Evolutionary conservation across 768 basidiomycete genomes (phyloP).

Genomic region (Cystofilobasidium bisporidii): DNA sequence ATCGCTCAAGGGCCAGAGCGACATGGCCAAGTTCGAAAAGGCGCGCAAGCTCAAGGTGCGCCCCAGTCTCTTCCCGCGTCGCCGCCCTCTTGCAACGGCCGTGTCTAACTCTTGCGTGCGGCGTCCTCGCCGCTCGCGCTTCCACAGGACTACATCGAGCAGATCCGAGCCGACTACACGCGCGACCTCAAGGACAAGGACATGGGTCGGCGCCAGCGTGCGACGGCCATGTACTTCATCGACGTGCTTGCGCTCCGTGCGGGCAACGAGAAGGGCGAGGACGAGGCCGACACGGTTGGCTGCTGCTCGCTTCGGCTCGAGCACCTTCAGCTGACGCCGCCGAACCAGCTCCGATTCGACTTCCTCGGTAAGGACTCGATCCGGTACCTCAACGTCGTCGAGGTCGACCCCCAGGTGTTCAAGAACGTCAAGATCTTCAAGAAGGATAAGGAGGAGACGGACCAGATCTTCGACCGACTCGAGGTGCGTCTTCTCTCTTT

Average conservation of each 20-base stretch:
- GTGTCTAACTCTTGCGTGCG: too few species aligned
- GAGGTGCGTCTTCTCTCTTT: conserved; percentile 51
- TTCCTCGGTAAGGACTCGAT: conserved; percentile 99
- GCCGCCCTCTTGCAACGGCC: too few species aligned
- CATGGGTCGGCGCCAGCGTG: conserved; percentile 89
- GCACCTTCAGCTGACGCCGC: conserved; percentile 83
- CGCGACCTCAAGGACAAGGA: conserved; percentile 76
- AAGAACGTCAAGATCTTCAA: conserved; percentile 98
- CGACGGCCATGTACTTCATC: conserved; percentile 99
- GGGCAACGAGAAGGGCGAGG: conserved; percentile 98
- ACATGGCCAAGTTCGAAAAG: conserved; percentile 96
- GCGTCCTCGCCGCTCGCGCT: too few species aligned
- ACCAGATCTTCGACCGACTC: conserved; percentile 89
- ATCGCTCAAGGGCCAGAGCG: conserved; percentile 94
- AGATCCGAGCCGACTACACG: conserved; percentile 80
- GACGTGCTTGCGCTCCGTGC: conserved; percentile 94
- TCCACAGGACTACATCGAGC: conserved; percentile 71
- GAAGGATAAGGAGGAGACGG: conserved; percentile 68
- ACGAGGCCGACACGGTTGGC: conserved; percentile 97
- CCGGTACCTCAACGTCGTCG: conserved; percentile 72
- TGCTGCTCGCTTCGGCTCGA: conserved; percentile 96
- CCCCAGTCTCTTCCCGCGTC: background rate
- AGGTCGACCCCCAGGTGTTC: conserved; percentile 85
- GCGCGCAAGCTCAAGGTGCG: conserved; percentile 85
- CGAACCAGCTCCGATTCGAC: conserved; percentile 77